phyloP scores from a whole-genome alignment of 2,329 filamentous ascomycete genomes.

The Verticillium nubilum region DNA sequence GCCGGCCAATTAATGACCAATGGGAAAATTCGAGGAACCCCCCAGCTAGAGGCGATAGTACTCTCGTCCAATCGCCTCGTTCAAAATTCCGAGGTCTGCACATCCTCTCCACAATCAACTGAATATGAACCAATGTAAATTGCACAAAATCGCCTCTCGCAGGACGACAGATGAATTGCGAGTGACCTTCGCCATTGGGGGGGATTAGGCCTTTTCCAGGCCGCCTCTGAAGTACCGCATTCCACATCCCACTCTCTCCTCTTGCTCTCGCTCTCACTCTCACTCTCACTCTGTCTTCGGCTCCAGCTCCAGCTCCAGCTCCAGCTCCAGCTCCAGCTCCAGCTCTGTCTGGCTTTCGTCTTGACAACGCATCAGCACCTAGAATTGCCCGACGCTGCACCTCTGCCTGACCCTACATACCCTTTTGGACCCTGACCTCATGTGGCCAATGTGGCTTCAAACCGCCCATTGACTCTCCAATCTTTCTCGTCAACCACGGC shows the following conservation, averaged over 20 bases:
- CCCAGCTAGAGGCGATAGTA: background rate
- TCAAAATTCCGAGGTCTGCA: background rate
- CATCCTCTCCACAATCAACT: background rate
- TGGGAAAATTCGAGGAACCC: background rate
- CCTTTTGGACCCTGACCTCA: background rate
- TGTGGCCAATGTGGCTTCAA: background rate
- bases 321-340: background rate
- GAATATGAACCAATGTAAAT: slow-evolving; percentile 25
- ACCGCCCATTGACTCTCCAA: background rate
- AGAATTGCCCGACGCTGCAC: slow-evolving; percentile 38
- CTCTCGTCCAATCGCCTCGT: background rate
- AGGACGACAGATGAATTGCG: background rate
- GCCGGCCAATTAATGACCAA: background rate
- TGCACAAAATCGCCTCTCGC: slow-evolving; percentile 15
- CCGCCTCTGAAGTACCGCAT: background rate
- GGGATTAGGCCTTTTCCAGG: background rate
- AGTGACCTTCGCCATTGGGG: no score
- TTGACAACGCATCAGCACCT: slow-evolving; percentile 48
- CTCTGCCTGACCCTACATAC: slow-evolving; percentile 37
- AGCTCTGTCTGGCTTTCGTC: slow-evolving; percentile 8
- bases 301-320: no score
- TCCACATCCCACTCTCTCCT: background rate
- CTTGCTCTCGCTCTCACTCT: background rate
- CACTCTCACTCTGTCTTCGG: no score
- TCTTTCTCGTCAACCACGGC: background rate